A percentile compares a stretch with the other conserved stretches of the same genome.
phyloP scores from a whole-genome alignment of 2,329 filamentous ascomycete species.

The Aspergillus fumigatiaffinis region DNA sequence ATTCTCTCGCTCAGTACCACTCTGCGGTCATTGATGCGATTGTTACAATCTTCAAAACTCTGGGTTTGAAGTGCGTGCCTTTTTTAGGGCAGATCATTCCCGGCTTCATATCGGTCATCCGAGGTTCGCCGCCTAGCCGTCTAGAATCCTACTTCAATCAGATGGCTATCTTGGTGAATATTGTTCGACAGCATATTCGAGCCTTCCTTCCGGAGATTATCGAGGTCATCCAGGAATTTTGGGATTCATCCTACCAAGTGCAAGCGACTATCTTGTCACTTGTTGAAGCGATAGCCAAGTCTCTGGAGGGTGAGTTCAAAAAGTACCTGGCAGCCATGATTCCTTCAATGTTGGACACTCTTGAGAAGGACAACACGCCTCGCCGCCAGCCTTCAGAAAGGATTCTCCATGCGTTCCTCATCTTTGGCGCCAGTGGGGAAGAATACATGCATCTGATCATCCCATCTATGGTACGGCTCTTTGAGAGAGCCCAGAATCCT shows the following conservation, averaged over 20 bases:
- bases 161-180: constrained; percentile 84
- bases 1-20: constrained; percentile 84
- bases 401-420: constrained; percentile 89
- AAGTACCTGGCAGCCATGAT: constrained; percentile 85
- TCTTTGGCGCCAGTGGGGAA: constrained; percentile 92
- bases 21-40: constrained; percentile 94
- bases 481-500: constrained; percentile 83
- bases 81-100: constrained; percentile 94
- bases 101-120: constrained; percentile 85
- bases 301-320: constrained; percentile 96
- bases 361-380: constrained; percentile 76
- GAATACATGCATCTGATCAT: constrained; percentile 99
- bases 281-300: constrained; percentile 89
- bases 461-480: constrained; percentile 88
- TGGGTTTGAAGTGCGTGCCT: constrained; percentile 91
- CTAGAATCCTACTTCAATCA: constrained; percentile 98
- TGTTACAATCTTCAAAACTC: constrained; percentile 96
- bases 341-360: constrained; percentile 87
- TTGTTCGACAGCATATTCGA: constrained; percentile 93
- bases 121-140: constrained; percentile 69
- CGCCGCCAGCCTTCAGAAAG: constrained; percentile 81
- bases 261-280: constrained; percentile 89
- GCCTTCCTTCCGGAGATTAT: constrained; percentile 86
- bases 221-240: constrained; percentile 81
- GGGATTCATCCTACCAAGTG: constrained; percentile 73